Evolutionary conservation across 495 filamentous ascomycete species (phyloP), one percentile per base, ranked within the genome.

Genomic region (Aspergillus homomorphus): DNA sequence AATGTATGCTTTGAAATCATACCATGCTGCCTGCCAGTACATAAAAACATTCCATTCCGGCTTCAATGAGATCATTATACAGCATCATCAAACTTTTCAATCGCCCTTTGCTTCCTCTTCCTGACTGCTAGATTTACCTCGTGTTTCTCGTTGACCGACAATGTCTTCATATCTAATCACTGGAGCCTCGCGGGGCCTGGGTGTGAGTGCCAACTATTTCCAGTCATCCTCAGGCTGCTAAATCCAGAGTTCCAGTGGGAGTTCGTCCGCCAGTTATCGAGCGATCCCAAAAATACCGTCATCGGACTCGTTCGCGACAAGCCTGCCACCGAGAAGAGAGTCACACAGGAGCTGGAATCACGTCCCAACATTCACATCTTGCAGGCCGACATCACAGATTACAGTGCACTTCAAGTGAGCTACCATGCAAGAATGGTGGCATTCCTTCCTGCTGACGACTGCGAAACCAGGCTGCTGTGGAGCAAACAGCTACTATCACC

Each of bases 361-460:
- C 70, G 72, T 7, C 19, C 65, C 45, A 81, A 81, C 22, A 61
- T 82, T 46, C 76, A 80, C 55, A 73, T 83, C 54, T 19, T 81
- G 38, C 62, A 79, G n/a, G 78, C 61, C 9, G 76, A 84, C 54
- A 46, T 77, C 20, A 69, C 58, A 6, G 67, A 80, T 10, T 30
- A 51, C 15, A 23, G 2, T 14, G 8, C 24, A 15, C 48, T 51
- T 2, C 23, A 51, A 15, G 48, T 51, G 48, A 23, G 23, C 15
- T 15, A 8, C 12, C 12, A 14, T 23, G 18, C 48, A 6, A 15
- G 16, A 15, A 1, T 18, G 6, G 4, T 2, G 24, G 19, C 4
- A 1, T 16, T 23, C 9, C n/a, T 18, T 22, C 33, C 15, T 5
- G 33, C 21, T 50, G 22, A 16, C 28, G 22, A 50, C 45, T 8